Percentiles rank a stretch among this genome's conserved stretches.
phyloP scores from a whole-genome alignment of 1,284 basidiomycete genomes.

The Amylostereum areolatum region DNA sequence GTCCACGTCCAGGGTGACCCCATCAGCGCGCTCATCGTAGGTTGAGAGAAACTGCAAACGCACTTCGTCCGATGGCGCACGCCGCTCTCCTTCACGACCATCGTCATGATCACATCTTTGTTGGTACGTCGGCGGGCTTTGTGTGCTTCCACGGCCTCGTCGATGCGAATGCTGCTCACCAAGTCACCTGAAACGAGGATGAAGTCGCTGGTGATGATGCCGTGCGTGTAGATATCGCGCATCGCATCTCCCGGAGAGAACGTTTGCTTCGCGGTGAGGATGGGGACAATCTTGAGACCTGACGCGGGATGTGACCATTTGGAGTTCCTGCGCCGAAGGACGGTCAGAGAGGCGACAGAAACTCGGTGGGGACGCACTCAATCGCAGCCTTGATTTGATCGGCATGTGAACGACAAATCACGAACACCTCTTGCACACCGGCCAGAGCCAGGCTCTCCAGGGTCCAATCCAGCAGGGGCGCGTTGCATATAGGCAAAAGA shows the following conservation, averaged over 20 bases:
- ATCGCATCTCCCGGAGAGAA: constrained; percentile 93
- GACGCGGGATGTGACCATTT: constrained; percentile 75
- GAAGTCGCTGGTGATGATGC: constrained; percentile 90
- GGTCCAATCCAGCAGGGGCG: constrained; percentile 92
- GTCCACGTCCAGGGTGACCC: constrained; percentile 10
- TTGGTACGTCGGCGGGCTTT: constrained; percentile 83
- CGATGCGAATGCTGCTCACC: constrained; percentile 89
- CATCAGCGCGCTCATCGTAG: constrained; percentile 4
- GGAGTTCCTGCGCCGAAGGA: constrained; percentile 49
- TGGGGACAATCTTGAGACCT: constrained; percentile 82
- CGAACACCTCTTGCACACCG: constrained; percentile 93
- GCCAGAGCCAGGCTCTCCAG: constrained; percentile 90
- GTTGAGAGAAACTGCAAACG: constrained; percentile 20
- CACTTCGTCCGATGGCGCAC: constrained; percentile 68
- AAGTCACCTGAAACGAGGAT: constrained; percentile 92
- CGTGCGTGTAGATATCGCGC: constrained; percentile 92
- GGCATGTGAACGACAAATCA: constrained; percentile 86
- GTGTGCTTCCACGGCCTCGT: constrained; percentile 84
- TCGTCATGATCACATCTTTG: constrained; percentile 95
- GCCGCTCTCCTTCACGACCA: constrained; percentile 82
- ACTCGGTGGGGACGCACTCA: constrained; percentile 43
- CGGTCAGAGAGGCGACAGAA: constrained; percentile 1
- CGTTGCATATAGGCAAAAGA: constrained; percentile 90
- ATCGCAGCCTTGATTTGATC: constrained; percentile 79
- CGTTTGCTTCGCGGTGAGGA: constrained; percentile 83